Evolutionary conservation across 1,139 yeast genomes (phyloP), one percentile per base, ranked within the genome.

Genomic region (Nematodospora anomalae): DNA sequence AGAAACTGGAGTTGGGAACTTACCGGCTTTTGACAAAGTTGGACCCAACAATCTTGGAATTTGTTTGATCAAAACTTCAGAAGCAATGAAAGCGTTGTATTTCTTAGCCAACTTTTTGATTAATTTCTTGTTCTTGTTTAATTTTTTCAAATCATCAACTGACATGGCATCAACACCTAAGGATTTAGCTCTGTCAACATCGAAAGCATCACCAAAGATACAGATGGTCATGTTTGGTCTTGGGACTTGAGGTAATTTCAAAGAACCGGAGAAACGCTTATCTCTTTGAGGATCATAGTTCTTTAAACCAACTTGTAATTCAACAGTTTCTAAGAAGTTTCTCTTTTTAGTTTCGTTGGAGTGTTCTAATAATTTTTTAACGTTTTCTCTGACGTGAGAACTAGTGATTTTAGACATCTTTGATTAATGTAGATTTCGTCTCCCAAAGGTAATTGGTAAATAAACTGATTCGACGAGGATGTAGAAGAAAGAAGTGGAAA

Each of bases 221-320:
- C 98, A 94, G 80, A 94, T 76, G 76, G 97, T 87, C 97, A 94
- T 88, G 96, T 92, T 92, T 78, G 99, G 99, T 83, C 99, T 94
- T 80, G 98, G 98, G 58, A 95, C 96, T 70, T 83, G 83, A 68
- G 99, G 99, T 65, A 94, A 83, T 80, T 84, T 92, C 79, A 94
- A 84, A 67, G 97, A 70, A 80, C 99, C 99, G 71, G 97, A 90
- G 97, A 94, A 94, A 88, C 99, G 97, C 92, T 94, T 94, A 78
- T 94, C 99, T 86, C 99, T 90, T 82, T 94, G 98, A 71, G 99
- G 97, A 76, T 94, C 99, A 79, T 94, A 94, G 95, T 92, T 92
- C 92, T 94, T 94, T 67, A 94, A 83, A 74, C 98, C 98, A 66
- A 94, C 96, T 80, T 94, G 98, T 71, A 94, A 84, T 80, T 94